Base-by-base conservation (phyloP, 805 yeast genomes). In the Isabelozyma gotoi region DNA sequence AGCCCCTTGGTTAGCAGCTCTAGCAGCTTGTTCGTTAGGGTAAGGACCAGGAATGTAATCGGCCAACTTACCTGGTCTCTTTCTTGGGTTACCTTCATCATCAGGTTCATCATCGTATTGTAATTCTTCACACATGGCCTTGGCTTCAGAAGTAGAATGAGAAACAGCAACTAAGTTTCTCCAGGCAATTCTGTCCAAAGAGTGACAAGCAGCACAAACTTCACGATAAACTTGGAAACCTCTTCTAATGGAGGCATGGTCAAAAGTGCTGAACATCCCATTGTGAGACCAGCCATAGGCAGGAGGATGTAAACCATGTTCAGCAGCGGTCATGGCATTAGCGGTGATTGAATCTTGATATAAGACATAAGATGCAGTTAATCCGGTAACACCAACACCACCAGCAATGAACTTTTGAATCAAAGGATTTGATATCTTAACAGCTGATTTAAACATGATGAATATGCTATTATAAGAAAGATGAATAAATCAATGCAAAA, bases 1-100 rank as follows among this genome's bases (percentile, higher is more conserved):
- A 51, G 99, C 97, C 74, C 99, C 99, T 77, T 89, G 97, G 81
- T 94, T 94, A 51, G 96, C 97, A 55, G 98, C 97, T 78, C 99
- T 88, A 39, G 99, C 99, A 52, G 98, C 98, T 77, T 94, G 95
- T 73, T 94, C 99, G 68, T 94, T 94, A 54, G 89, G 88, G 70
- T 94, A 94, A 45, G 99, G 99, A 52, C 87, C 88, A 56, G 96
- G 98, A 54, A 94, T 77, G 72, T 85, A 80, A 74, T 94, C 99
- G 50, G 98, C 91, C 65, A 94, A 81, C 76, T 94, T 94, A 76
- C 99, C 99, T 46, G 96, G 86, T 80, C 99, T 89, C 86, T 86
- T 90, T 77, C 88, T 88, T 71, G 97, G 96, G 68, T 87, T 86
- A 67, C 98, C 98, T 78, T 91, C 95, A 63, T 87, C 94, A 76